These are phyloP conservation scores for Adiantum capillusveneris DNA, from an alignment of 75 land plant species.

Conservation along the genomic window DNA sequence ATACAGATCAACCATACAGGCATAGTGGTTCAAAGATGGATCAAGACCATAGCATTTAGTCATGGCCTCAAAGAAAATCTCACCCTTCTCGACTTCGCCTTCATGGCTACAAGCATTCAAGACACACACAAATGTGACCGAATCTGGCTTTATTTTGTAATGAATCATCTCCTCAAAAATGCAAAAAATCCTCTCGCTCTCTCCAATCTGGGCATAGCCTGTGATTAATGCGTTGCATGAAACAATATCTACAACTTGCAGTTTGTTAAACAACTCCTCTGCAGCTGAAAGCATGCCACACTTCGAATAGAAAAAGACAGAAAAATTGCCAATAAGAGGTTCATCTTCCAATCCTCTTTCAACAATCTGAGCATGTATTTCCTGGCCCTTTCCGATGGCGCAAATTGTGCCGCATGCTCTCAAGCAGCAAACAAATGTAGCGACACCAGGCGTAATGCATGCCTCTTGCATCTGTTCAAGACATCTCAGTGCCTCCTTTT, in stretches of 20 bases:
- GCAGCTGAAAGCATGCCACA: constrained; percentile 18
- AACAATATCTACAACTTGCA: constrained; percentile 8
- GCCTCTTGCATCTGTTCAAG: constrained; percentile 35
- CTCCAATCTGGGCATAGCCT: constrained; percentile 18
- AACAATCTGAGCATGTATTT: not conserved
- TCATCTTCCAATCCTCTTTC: not conserved
- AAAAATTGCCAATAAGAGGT: not conserved
- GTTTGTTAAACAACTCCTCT: constrained; percentile 9
- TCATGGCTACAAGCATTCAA: constrained; percentile 25
- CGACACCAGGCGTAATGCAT: constrained; percentile 45
- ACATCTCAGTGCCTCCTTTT: constrained; percentile 43
- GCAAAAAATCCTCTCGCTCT: constrained; percentile 16
- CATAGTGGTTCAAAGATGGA: not conserved
- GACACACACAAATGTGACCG: constrained; percentile 30
- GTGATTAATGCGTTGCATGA: constrained; percentile 12
- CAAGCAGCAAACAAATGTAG: constrained; percentile 33
- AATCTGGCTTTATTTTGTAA: constrained; percentile 18
- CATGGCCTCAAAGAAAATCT: not conserved
- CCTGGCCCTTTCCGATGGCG: not conserved
- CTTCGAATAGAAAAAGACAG: constrained; percentile 16
- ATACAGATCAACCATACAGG: not conserved
- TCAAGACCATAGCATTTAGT: not conserved
- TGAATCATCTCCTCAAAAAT: constrained; percentile 25
- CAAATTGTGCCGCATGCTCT: not conserved
- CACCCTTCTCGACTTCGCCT: constrained; percentile 1